These are phyloP conservation scores for Microcyclospora tardicrescens DNA, from an alignment of 2,329 filamentous ascomycete genomes.

Conservation along the genomic window DNA sequence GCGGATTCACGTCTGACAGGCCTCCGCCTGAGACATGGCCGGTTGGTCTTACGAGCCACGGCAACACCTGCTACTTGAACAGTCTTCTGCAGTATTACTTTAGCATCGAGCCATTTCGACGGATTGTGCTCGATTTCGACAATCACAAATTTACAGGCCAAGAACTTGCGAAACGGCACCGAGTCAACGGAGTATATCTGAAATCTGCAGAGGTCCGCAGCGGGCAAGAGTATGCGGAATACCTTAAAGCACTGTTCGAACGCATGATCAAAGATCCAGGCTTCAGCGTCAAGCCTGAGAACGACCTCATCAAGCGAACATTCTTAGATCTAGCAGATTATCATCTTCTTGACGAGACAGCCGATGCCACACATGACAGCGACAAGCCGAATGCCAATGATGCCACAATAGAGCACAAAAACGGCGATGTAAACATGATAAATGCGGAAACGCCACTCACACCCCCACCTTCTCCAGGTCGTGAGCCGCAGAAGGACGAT, in stretches of 20 bases:
- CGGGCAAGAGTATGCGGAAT: conserved; percentile 23
- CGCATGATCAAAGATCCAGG: conserved; percentile 23
- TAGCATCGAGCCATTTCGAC: conserved; percentile 66
- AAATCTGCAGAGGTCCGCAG: conserved; percentile 21
- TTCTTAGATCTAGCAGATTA: conserved; percentile 20
- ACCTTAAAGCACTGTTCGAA: conserved; percentile 23
- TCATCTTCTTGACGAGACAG: conserved; percentile 10
- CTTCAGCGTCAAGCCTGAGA: conserved; percentile 20
- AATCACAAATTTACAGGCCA: conserved; percentile 44
- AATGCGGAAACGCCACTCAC: conserved; percentile 13
- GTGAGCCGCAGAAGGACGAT: conserved; percentile 26
- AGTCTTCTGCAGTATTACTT: conserved; percentile 93
- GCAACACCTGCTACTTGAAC: conserved; percentile 97
- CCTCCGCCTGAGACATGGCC: conserved; percentile 41
- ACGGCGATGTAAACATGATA: conserved; percentile 12
- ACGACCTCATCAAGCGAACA: conserved; percentile 23
- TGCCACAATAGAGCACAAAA: background rate
- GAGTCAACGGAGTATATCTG: conserved; percentile 62
- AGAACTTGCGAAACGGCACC: conserved; percentile 49
- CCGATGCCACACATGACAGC: conserved; percentile 2
- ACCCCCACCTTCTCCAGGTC: conserved; percentile 24
- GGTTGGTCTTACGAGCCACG: conserved; percentile 81
- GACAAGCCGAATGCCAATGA: conserved; percentile 8
- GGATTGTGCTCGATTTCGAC: conserved; percentile 68
- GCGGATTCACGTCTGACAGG: conserved; percentile 2